Conservation (phyloP, 441 rosid genomes). For the Populus tomentosa region DNA sequence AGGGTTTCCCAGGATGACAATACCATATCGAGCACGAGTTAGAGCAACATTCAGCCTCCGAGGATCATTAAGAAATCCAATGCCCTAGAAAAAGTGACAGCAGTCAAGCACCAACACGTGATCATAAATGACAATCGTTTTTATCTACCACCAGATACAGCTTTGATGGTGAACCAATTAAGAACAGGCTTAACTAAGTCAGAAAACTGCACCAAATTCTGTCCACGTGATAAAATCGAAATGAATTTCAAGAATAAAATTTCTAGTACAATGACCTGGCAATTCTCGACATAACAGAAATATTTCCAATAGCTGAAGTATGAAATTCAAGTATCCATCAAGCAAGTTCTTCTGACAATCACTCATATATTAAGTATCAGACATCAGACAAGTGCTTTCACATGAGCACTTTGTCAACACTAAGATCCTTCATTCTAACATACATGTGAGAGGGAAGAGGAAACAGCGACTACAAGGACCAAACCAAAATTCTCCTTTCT, state of each 20-base stretch:
- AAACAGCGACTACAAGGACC: neutral
- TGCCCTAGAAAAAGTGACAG: constrained; percentile 59
- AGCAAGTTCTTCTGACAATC: neutral
- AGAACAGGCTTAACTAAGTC: neutral
- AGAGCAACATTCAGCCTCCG: constrained; percentile 98
- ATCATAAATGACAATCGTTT: neutral
- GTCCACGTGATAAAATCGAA: neutral
- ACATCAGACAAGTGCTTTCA: neutral
- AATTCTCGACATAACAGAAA: neutral
- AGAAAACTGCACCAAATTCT: neutral
- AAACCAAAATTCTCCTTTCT: neutral
- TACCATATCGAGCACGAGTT: constrained; percentile 98
- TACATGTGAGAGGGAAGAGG: neutral
- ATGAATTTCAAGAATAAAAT: neutral
- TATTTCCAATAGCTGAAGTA: neutral
- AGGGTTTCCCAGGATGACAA: constrained; percentile 95
- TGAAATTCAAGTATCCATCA: neutral
- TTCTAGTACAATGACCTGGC: neutral
- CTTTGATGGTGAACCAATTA: neutral
- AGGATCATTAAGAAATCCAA: constrained; percentile 99
- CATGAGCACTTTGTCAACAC: neutral
- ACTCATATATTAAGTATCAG: neutral
- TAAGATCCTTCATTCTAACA: neutral
- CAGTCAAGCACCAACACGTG: constrained; percentile 14
- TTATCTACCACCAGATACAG: neutral